Evolutionary conservation across 495 filamentous ascomycete species (phyloP), one percentile per base, ranked within the genome.

Genomic region (Glutinoglossum americanum): DNA sequence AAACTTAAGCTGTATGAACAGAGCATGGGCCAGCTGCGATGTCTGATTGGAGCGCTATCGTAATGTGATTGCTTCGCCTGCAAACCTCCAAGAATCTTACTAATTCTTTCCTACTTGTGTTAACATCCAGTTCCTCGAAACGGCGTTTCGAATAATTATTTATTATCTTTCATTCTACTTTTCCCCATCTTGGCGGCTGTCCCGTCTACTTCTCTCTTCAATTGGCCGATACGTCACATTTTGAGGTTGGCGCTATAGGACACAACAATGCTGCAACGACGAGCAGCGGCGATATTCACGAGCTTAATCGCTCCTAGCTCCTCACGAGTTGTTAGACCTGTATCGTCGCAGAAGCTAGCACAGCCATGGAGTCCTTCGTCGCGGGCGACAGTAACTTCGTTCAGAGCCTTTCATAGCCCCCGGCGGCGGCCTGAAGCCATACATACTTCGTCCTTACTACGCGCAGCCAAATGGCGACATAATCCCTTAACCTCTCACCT

Each of bases 391-490:
- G 8, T 45, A 23, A 15, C 28, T n/a, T 21, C 54, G 11, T 39
- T 56, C 17, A 28, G 54, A 45, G 30, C 54, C 15, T 56, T 56
- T n/a, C 54, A 56, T 21, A 56, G 37, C 54, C 54, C 54, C 10
- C 25, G 27, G 6, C 32, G 25, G 28, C 32, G 54, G 6, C 6
- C 21, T 11, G 32, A 41, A 6, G 32, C 15, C 13, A 1, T 56
- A 5, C 5, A 3, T 13, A 1, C 54, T n/a, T 27, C 41, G 21
- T 17, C 15, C 13, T 10, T 58, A 2, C 10, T 47, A 10, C 56
- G 23, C 6, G 41, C 27, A 2, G 28, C n/a, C 21, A 27, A 26
- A 33, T 33, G 1, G 39, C 49, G 26, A 30, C 26, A 17, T 2
- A 27, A 15, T 30, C 49, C 23, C 23, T 27, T 17, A 27, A 15